Evolutionary conservation across 2,329 filamentous ascomycete species (phyloP).

Genomic region (Cordyceps militaris): DNA sequence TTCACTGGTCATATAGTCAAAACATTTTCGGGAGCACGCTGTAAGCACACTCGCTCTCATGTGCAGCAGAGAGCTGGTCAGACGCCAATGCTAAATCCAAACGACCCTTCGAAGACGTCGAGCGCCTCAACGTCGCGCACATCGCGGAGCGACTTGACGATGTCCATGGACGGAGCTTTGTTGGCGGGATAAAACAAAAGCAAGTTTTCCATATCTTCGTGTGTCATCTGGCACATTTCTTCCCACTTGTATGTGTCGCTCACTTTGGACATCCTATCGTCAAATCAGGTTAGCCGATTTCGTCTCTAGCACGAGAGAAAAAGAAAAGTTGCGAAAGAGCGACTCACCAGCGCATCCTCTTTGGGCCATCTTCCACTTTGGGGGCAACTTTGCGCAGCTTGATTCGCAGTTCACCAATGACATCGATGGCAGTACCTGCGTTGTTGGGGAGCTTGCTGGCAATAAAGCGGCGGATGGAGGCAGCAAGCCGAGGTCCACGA

Average conservation of each 20-base stretch:
- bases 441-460: slow-evolving; percentile 68
- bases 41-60: not conserved
- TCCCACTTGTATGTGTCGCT: slow-evolving; percentile 83
- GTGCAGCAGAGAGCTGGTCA: not conserved
- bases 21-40: not conserved
- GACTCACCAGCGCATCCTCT: slow-evolving; percentile 80
- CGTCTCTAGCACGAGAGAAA: not conserved
- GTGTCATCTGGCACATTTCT: slow-evolving; percentile 73
- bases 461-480: slow-evolving; percentile 76
- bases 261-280: slow-evolving; percentile 75
- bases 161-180: slow-evolving; percentile 48
- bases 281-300: slow-evolving; percentile 4
- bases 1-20: not conserved
- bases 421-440: slow-evolving; percentile 77
- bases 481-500: slow-evolving; percentile 86
- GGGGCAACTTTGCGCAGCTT: slow-evolving; percentile 76
- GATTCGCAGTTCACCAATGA: slow-evolving; percentile 71
- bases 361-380: slow-evolving; percentile 63
- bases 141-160: slow-evolving; percentile 48
- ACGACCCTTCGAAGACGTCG: slow-evolving; percentile 53
- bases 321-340: slow-evolving; percentile 16
- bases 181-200: slow-evolving; percentile 61
- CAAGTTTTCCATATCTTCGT: slow-evolving; percentile 78
- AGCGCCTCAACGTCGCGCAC: slow-evolving; percentile 36
- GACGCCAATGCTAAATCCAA: slow-evolving; percentile 49